Evolutionary conservation across 1,139 yeast genomes (phyloP), one percentile per base, ranked within the genome.

Genomic region (Debaryomyces coudertii): DNA sequence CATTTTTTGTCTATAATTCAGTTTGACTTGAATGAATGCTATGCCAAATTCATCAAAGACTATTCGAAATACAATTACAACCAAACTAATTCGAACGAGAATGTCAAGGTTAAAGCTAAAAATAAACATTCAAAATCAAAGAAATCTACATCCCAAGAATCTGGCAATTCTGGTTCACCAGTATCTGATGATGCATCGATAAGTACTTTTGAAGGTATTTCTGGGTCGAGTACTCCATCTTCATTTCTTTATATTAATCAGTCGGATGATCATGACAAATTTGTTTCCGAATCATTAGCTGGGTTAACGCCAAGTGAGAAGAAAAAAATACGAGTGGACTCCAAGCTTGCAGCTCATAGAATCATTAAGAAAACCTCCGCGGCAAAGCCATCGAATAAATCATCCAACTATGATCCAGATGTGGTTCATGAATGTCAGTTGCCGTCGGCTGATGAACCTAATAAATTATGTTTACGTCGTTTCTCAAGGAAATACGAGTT

Each of bases 401-500:
- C 77, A 4, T 69, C 78, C 7, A 75, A 75, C 52, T 75, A 75
- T 52, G 79, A 75, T 52, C 79, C 80, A 2, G 80, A 75, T 51
- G 79, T 75, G 3, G 68, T 73, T 1, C 80, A 75, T 51, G 80
- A 75, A 54, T 75, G 80, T 56, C 79, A 73, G 52, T 60, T 75
- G 27, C 73, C 79, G 2, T 71, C 77, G 1, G 71, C 79, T 6
- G 80, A 75, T 51, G 76, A 70, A 42, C 74, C 77, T 3, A 65
- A 85, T 40, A 74, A 77, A 53, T 77, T 82, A 44, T 92, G 98
- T 64, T 72, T 82, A 54, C 88, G 95, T 58, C 80, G 87, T 52
- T 93, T 93, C 63, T 90, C 97, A 14, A 79, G 99, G 57, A 95
- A 97, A 27, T 93, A 93, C 61, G 99, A 93, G 69, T 76, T 93